Conservation (phyloP, 164 flowering plant genomes). For the Dillenia suffruticosa region DNA sequence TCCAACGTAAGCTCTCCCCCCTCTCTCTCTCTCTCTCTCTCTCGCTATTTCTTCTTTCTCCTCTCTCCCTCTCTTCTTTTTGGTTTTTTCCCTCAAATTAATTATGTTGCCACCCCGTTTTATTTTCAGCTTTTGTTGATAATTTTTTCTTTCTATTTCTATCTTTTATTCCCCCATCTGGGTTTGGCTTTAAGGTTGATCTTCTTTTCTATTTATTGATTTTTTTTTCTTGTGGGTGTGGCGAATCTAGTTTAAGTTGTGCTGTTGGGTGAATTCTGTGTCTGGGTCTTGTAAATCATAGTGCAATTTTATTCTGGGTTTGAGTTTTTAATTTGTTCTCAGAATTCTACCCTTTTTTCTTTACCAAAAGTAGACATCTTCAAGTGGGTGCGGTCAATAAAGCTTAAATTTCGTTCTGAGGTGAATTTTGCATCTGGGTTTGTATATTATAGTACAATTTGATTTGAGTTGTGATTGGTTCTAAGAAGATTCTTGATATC, state of each 20-base stretch:
- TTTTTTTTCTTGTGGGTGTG: conserved; percentile 3
- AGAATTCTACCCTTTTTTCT: neutral
- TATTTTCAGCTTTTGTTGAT: neutral
- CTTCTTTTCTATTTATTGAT: conserved; percentile 4
- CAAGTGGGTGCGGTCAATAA: neutral
- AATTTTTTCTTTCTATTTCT: neutral
- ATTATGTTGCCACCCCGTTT: conserved; percentile 2
- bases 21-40: conserved; percentile 1
- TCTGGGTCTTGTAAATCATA: conserved; percentile 2
- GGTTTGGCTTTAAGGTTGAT: conserved; percentile 2
- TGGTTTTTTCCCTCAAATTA: neutral
- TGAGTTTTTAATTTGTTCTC: neutral
- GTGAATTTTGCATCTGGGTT: no score
- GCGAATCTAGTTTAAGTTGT: neutral
- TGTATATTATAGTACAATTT: neutral
- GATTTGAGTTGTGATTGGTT: neutral
- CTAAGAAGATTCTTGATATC: no score
- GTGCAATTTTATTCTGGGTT: neutral
- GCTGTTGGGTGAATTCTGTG: conserved; percentile 2
- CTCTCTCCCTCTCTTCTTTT: neutral
- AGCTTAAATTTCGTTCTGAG: no score
- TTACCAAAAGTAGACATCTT: neutral
- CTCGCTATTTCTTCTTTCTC: conserved; percentile 2
- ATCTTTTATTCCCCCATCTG: conserved; percentile 7
- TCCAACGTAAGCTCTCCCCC: conserved; percentile 10